Base-by-base conservation (phyloP, 192 early-diverging fungal species). In the Coemansia sp. region DNA sequence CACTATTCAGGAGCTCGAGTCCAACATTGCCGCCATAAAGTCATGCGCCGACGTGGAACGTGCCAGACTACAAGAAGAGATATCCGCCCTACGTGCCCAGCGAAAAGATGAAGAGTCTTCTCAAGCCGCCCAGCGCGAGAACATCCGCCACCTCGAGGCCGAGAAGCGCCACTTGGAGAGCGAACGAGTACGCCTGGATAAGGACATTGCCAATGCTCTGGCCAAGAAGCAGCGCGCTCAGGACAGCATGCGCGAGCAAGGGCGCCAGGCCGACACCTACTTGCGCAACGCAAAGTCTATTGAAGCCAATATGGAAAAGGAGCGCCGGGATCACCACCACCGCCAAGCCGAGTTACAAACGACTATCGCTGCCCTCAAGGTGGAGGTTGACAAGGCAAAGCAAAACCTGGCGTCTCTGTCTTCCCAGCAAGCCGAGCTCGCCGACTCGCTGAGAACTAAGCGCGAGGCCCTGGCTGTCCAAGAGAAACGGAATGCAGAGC, bases 81-180 rank as follows among this genome's bases (percentile, higher is more conserved):
- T 70, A 23, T 63, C 70, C 7, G 68, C 67, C 59, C 60, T 81
- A 45, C 73, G 73, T 1, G 25, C 65, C 4, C 39, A 51, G 44
- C 74, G 78, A 29, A 81, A 81, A 55, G 70, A 67, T 2, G 70
- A 75, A 12, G 78, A 81, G 39, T 62, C 19, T 19, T 29, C 65
- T 1, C 69, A 62, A 17, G 64, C 70, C 10, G 42, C 39, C 2
- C 78, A 76, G 67, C 70, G 70, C 29, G 74, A 73, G 21, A 53
- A 14, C 27, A 76, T 81, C 32, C 73, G 74, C 51, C 66, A 70
- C 45, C 64, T 81, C 29, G 78, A 81, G 57, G 64, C 70, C 1
- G 70, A 75, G 41, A 81, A 81, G 55, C 78, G 78, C 53, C 53
- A 44, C 34, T 39, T 76, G 63, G 78, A 81, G 31, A 69, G 65